Percentiles rank a stretch among this genome's conserved stretches.
phyloP scores from a whole-genome alignment of 495 filamentous ascomycete genomes.

The Penicillium verhagenii region DNA sequence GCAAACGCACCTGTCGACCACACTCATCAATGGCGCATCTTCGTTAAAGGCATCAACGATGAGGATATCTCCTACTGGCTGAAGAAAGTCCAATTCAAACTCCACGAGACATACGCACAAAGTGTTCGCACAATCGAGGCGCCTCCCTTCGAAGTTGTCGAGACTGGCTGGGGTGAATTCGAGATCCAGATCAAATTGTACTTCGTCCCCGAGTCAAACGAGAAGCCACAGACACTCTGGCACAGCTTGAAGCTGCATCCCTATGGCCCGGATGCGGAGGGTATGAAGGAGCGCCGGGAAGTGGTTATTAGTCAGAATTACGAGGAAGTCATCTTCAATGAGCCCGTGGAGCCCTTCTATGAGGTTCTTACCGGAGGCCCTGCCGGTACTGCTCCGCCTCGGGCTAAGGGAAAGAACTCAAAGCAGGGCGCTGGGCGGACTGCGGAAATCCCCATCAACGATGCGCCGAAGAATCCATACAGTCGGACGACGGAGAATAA shows the following conservation, averaged over 20 bases:
- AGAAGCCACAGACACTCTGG: constrained; percentile 89
- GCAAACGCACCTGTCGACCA: constrained; percentile 65
- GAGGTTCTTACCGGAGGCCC: constrained; percentile 71
- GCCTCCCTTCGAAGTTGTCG: constrained; percentile 79
- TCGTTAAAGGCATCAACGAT: constrained; percentile 80
- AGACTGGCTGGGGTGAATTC: constrained; percentile 98
- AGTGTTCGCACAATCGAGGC: constrained; percentile 74
- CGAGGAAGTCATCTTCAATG: constrained; percentile 94
- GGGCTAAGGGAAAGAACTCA: constrained; percentile 47
- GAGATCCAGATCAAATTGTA: constrained; percentile 90
- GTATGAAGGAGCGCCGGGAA: constrained; percentile 61
- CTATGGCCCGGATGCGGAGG: constrained; percentile 78
- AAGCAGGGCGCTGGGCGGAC: constrained; percentile 56
- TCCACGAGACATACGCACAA: constrained; percentile 92
- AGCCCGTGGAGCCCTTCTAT: constrained; percentile 88
- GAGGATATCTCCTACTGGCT: constrained; percentile 93
- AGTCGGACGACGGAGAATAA: constrained; percentile 69
- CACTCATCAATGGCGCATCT: constrained; percentile 94
- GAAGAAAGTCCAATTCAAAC: constrained; percentile 94
- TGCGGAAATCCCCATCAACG: constrained; percentile 67
- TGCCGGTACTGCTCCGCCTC: constrained; percentile 25
- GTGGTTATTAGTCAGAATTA: constrained; percentile 73
- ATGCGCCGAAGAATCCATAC: constrained; percentile 66
- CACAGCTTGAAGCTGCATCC: constrained; percentile 90
- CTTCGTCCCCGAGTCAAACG: constrained; percentile 78